phyloP scores from a whole-genome alignment of 78 protist species.

The Paratrimastix pyriformis region DNA sequence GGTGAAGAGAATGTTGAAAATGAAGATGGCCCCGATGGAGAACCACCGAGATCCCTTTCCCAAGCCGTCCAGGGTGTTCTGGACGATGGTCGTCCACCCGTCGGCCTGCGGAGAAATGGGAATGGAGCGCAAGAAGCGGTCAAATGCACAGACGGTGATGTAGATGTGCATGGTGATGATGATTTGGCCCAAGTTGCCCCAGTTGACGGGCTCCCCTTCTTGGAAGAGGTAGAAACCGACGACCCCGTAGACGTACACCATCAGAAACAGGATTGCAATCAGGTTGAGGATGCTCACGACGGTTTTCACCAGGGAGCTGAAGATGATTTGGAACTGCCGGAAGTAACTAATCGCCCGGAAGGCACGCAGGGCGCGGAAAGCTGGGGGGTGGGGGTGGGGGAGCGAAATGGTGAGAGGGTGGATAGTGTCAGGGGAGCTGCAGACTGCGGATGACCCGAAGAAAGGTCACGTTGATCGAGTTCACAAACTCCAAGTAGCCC shows the following conservation, averaged over 20 bases:
- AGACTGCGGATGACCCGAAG: background rate
- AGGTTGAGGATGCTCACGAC: background rate
- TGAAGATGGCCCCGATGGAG: background rate
- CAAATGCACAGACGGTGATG: background rate
- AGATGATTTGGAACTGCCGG: background rate
- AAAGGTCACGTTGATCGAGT: background rate
- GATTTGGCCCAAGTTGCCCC: background rate
- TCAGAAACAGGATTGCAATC: background rate
- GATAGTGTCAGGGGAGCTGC: background rate
- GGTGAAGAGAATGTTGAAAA: background rate
- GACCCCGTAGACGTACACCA: background rate
- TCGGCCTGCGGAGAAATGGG: too few relatives aligned
- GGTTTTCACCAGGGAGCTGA: background rate
- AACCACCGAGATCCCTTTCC: background rate
- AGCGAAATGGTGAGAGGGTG: too few relatives aligned
- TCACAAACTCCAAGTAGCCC: background rate
- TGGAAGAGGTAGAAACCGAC: slow-evolving; percentile 1
- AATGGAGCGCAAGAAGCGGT: too few relatives aligned
- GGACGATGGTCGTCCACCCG: slow-evolving; percentile 6
- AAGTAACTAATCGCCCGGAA: background rate
- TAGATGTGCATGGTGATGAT: background rate
- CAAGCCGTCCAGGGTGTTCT: slow-evolving; percentile 1
- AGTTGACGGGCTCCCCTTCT: background rate
- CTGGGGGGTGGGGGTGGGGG: too few relatives aligned
- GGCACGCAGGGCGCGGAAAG: slow-evolving; percentile 3